Evolutionary conservation across 176 grass and related monocot species (phyloP), one percentile per base, ranked within the genome.

Genomic region (Avena atlantica): DNA sequence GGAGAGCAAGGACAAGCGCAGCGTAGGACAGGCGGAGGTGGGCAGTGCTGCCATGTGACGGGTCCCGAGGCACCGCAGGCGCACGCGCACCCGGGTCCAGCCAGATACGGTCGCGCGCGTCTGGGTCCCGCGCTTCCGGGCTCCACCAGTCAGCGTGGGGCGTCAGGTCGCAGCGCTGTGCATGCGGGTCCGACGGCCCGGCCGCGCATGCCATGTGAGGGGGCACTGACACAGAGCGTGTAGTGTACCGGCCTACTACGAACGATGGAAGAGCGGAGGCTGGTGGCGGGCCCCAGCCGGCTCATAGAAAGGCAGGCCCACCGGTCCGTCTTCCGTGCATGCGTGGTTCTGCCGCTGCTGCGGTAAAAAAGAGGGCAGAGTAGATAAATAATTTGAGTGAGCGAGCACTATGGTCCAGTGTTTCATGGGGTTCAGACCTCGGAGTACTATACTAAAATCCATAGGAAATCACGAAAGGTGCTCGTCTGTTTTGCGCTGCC

Each of bases 141-240:
- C 7, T 0, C 23, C 48, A 0, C 8, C 0, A 0, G 48, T 76
- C 73, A 76, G 73, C 3, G 13, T 29, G 13, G 2, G 0, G 2
- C 3, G n/a, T 17, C 73, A 76, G 21, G 13, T 76, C 9, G 8
- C 21, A 29, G 13, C 12, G 11, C 5, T 16, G 45, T 74, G 44
- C 13, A 2, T 40, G 37, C 37, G 45, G 48, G 23, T 29, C 48
- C 73, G 48, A 16, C 24, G 73, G 21, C 70, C 58, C 6, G 55
- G 20, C 58, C 55, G 61, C 42, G 42, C 70, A 48, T 73, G 70
- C 72, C 72, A 75, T 75, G 72, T 75, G 72, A 75, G 72, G 72
- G 13, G 13, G 72, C 47, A 75, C 72, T 75, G 72, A 16, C 72
- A 74, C 6, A 42, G 5, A 42, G 37, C 37, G 37, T 6, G 71